Evolutionary conservation across 306 rosid species (phyloP).

Genomic region (Cajanus cajan): DNA sequence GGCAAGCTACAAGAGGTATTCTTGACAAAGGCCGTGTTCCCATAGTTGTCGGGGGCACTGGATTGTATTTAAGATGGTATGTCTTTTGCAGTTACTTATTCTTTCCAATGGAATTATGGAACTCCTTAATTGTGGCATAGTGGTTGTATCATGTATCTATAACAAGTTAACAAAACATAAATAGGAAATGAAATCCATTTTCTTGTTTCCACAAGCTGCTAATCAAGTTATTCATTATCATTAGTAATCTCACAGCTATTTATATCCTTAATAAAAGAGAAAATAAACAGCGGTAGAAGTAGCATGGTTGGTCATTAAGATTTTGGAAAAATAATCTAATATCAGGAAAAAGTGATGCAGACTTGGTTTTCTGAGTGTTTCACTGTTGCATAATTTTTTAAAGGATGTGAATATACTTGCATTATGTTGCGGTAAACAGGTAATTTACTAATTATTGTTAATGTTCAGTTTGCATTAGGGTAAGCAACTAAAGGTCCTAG

Average conservation of each 20-base stretch:
- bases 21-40: constrained; percentile 82
- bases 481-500: neutral
- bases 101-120: neutral
- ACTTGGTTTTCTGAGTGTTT: constrained; percentile 8
- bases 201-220: constrained; percentile 10
- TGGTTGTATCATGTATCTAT: constrained; percentile 19
- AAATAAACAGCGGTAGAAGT: neutral
- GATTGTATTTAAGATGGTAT: constrained; percentile 92
- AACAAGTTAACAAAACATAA: constrained; percentile 1
- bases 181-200: constrained; percentile 20
- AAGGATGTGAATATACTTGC: constrained; percentile 7
- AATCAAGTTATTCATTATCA: neutral
- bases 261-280: neutral
- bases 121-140: neutral
- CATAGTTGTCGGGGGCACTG: constrained; percentile 92
- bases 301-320: constrained; percentile 7
- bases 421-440: neutral
- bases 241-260: constrained; percentile 11
- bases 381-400: neutral
- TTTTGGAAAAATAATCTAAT: neutral
- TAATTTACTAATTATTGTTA: constrained; percentile 9
- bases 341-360: constrained; percentile 5
- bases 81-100: constrained; percentile 27
- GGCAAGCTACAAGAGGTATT: constrained; percentile 69
- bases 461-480: neutral